Percentiles rank a stretch among this genome's conserved stretches.
Evolutionary conservation across 2,329 filamentous ascomycete species (phyloP).

Genomic region (Penicillium palitans): DNA sequence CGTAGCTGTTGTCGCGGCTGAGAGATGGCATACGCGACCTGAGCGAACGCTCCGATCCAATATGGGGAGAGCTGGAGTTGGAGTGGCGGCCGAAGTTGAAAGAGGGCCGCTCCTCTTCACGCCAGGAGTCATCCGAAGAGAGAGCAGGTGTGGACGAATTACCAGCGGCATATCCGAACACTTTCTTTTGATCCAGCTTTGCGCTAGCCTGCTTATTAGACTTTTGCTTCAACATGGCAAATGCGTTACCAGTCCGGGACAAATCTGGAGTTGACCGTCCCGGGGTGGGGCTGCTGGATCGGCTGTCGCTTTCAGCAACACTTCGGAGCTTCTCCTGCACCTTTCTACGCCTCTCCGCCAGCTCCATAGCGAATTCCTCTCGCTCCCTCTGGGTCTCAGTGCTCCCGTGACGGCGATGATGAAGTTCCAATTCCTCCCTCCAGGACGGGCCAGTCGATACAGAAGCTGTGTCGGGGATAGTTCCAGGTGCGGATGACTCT

Average conservation of each 20-base stretch:
- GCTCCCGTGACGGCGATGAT: conserved; percentile 47
- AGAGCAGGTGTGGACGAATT: conserved; percentile 41
- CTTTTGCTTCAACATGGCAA: conserved; percentile 48
- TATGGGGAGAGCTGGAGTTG: conserved; percentile 42
- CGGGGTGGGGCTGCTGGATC: conserved; percentile 46
- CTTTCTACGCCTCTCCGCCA: conserved; percentile 49
- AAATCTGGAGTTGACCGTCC: conserved; percentile 38
- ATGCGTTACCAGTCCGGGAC: conserved; percentile 42
- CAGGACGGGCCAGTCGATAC: conserved; percentile 37
- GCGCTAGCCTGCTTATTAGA: conserved; percentile 34
- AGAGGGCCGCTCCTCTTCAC: conserved; percentile 38
- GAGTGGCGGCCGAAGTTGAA: conserved; percentile 36
- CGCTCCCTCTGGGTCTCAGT: conserved; percentile 52
- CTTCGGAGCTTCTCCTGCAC: conserved; percentile 51
- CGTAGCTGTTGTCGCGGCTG: conserved; percentile 33
- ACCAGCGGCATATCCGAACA: conserved; percentile 43
- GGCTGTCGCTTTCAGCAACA: conserved; percentile 45
- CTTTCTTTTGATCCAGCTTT: conserved; percentile 41
- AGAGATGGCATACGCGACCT: conserved; percentile 32
- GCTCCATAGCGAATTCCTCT: conserved; percentile 50
- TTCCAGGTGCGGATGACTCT: conserved; percentile 14
- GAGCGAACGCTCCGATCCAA: conserved; percentile 31
- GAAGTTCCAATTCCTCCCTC: conserved; percentile 50
- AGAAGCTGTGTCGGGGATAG: not conserved
- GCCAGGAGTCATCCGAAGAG: conserved; percentile 36